A percentile compares a stretch with the other conserved stretches of the same genome.
phyloP scores from a whole-genome alignment of 2,329 filamentous ascomycete species.

The Lasiodiplodia sp. region DNA sequence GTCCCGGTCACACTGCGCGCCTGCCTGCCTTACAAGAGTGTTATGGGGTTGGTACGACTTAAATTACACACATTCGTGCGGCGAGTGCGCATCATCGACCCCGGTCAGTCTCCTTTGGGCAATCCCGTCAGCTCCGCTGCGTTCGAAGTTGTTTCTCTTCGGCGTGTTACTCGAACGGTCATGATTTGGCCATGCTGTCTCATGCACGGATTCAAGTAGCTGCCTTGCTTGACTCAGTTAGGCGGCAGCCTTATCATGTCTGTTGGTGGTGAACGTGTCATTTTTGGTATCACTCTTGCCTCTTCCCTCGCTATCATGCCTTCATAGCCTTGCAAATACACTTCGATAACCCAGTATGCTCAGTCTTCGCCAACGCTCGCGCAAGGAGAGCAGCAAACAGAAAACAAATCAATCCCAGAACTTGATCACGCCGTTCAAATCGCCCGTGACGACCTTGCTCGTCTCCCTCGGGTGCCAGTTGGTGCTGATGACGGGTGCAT shows the following conservation, averaged over 20 bases:
- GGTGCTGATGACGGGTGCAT: conserved; percentile 81
- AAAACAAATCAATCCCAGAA: conserved; percentile 81
- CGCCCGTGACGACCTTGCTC: conserved; percentile 90
- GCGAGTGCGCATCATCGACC: neutral
- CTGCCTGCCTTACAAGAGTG: neutral
- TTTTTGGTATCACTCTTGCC: conserved; percentile 7
- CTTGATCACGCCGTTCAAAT: conserved; percentile 85
- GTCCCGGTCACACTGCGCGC: neutral
- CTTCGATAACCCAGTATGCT: neutral
- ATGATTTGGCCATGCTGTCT: neutral
- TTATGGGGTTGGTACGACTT: neutral
- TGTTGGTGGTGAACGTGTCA: neutral
- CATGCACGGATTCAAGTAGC: neutral
- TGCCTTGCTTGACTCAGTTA: neutral
- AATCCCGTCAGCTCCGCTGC: conserved; percentile 4
- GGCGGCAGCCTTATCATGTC: neutral
- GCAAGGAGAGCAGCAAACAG: neutral
- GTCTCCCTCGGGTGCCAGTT: conserved; percentile 99
- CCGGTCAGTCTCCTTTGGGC: neutral
- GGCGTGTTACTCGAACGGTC: neutral
- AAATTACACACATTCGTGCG: neutral
- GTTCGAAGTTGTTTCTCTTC: conserved; percentile 15
- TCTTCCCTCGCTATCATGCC: neutral
- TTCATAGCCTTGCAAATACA: neutral
- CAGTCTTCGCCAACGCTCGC: neutral